Percentiles rank a stretch among this genome's conserved stretches.
These are phyloP conservation scores for Phaseolus coccineus DNA, from an alignment of 331 rosid species.

Conservation along the genomic window DNA sequence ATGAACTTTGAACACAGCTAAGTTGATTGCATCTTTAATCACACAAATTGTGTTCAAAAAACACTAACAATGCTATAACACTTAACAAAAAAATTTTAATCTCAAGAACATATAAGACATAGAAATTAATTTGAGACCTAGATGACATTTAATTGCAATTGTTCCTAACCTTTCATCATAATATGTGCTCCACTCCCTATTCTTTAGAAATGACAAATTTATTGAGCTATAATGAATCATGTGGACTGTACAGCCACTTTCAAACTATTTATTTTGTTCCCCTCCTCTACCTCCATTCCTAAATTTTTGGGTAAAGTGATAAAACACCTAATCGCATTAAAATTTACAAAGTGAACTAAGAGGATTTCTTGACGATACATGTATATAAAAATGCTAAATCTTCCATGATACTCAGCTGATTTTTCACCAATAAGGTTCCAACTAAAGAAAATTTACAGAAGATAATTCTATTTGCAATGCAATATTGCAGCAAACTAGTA, in stretches of 20 bases:
- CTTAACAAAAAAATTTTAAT: too few relatives aligned
- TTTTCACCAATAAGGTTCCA: slow-evolving; percentile 5
- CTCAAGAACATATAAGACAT: too few relatives aligned
- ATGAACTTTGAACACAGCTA: too few relatives aligned
- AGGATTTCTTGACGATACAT: not conserved
- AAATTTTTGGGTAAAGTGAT: slow-evolving; percentile 1
- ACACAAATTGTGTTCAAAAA: too few relatives aligned
- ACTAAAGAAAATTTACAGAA: slow-evolving; percentile 9
- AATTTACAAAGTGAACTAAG: not conserved
- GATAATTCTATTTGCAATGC: not conserved
- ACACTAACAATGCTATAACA: too few relatives aligned
- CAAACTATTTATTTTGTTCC: slow-evolving; percentile 5
- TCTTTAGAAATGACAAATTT: too few relatives aligned
- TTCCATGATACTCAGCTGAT: not conserved
- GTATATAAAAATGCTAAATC: slow-evolving; percentile 16
- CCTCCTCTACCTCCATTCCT: not conserved
- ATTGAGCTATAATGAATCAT: too few relatives aligned
- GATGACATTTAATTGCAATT: too few relatives aligned
- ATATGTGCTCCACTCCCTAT: too few relatives aligned
- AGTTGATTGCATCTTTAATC: too few relatives aligned
- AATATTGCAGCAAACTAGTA: not conserved
- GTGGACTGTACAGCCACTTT: not conserved
- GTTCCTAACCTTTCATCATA: too few relatives aligned
- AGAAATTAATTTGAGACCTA: too few relatives aligned
- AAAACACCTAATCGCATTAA: not conserved